Percentiles rank a stretch among this genome's conserved stretches.
Conservation (phyloP, 2,329 filamentous ascomycete species). For the Alternaria triticina region DNA sequence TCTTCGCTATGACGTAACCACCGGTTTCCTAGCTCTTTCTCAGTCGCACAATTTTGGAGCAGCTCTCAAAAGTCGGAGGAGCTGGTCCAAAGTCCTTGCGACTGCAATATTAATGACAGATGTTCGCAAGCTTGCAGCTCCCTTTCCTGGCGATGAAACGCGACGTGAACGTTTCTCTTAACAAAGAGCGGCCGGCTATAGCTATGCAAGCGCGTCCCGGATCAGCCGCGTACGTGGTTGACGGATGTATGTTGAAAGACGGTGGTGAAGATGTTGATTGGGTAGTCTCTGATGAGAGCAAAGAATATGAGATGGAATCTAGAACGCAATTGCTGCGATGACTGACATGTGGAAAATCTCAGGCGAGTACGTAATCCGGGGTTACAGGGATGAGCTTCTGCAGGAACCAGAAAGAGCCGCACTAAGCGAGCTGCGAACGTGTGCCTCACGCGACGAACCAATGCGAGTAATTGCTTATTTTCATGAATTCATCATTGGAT, state of each 20-base stretch:
- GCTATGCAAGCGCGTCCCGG: neutral
- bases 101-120: neutral
- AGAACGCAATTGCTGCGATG: slow-evolving; percentile 14
- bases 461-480: neutral
- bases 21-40: slow-evolving; percentile 9
- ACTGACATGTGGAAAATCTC: slow-evolving; percentile 26
- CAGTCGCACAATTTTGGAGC: neutral
- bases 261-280: neutral
- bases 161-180: neutral
- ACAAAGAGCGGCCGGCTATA: slow-evolving; percentile 3
- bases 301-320: slow-evolving; percentile 11
- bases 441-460: neutral
- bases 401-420: slow-evolving; percentile 23
- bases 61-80: neutral
- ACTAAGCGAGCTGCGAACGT: slow-evolving; percentile 14
- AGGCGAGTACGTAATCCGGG: slow-evolving; percentile 24
- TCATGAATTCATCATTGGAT: neutral
- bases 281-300: neutral
- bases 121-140: neutral
- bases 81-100: neutral
- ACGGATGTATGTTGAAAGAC: neutral
- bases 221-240: neutral
- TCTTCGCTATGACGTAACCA: slow-evolving; percentile 46
- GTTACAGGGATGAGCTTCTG: slow-evolving; percentile 20
- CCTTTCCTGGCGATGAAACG: neutral